Conservation (phyloP, 306 rosid genomes). For the Trichosanthes cucumerina region DNA sequence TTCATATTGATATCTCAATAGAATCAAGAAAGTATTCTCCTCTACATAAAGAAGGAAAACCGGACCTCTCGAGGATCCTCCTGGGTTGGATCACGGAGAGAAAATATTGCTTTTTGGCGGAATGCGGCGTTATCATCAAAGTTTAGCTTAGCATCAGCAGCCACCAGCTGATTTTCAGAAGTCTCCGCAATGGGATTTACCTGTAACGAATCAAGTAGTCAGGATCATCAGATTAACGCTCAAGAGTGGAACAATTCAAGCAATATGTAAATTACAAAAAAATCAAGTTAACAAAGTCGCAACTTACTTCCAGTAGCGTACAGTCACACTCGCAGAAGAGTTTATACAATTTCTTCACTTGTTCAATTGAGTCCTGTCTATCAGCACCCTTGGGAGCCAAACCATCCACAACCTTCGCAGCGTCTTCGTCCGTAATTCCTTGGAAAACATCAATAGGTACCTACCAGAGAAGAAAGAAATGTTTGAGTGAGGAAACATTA, state of each 20-base stretch:
- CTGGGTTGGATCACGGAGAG: slow-evolving; percentile 91
- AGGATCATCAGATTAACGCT: neutral
- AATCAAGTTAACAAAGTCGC: neutral
- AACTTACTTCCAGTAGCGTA: slow-evolving; percentile 94
- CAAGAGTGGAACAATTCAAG: slow-evolving; percentile 5
- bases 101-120: slow-evolving; percentile 76
- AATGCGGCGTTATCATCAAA: slow-evolving; percentile 96
- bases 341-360: slow-evolving; percentile 93
- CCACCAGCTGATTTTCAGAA: slow-evolving; percentile 86
- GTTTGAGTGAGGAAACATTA: slow-evolving; percentile 11
- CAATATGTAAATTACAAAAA: neutral
- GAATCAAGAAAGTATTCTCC: slow-evolving; percentile 7
- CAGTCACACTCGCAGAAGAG: slow-evolving; percentile 75
- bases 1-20: slow-evolving; percentile 5
- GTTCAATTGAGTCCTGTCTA: slow-evolving; percentile 70
- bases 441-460: slow-evolving; percentile 88
- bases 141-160: slow-evolving; percentile 98
- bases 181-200: slow-evolving; percentile 96
- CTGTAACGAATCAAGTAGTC: slow-evolving; percentile 28
- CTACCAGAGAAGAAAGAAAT: slow-evolving; percentile 31
- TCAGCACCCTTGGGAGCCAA: slow-evolving; percentile 78
- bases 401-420: slow-evolving; percentile 95
- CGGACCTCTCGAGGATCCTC: slow-evolving; percentile 99
- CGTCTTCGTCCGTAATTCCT: slow-evolving; percentile 91
- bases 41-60: neutral